Percentiles rank a stretch among this genome's conserved stretches.
Evolutionary conservation across 2,329 filamentous ascomycete genomes (phyloP).

Genomic region (Anisogramma anomala): DNA sequence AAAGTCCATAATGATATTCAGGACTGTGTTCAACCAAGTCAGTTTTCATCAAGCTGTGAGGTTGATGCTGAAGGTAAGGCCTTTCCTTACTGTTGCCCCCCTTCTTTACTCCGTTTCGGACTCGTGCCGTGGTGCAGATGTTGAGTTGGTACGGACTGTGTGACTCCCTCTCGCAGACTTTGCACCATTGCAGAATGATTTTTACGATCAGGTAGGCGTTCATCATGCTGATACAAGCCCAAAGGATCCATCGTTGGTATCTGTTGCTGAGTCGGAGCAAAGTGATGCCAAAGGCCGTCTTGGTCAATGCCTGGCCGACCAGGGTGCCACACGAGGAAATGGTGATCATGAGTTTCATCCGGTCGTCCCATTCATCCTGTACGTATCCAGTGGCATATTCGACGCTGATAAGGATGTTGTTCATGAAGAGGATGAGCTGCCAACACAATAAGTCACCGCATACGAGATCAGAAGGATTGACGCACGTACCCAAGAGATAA

Average conservation of each 20-base stretch:
- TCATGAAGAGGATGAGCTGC: conserved; percentile 1
- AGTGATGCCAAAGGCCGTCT: conserved; percentile 5
- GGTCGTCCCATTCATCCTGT: conserved; percentile 8
- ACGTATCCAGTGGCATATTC: conserved; percentile 6
- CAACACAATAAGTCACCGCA: not conserved
- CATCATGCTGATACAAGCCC: conserved; percentile 7
- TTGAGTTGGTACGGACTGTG: conserved; percentile 2
- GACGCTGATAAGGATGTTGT: conserved; percentile 3
- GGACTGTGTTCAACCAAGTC: conserved; percentile 1
- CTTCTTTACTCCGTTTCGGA: conserved; percentile 1
- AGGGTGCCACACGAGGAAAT: conserved; percentile 4
- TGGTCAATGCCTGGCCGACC: conserved; percentile 3
- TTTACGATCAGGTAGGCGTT: conserved; percentile 5
- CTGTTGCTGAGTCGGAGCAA: conserved; percentile 5
- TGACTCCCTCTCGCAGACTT: conserved; percentile 1
- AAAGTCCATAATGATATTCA: conserved; percentile 7
- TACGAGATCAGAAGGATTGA: too few species aligned
- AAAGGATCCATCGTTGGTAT: not conserved
- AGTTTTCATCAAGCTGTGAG: not conserved
- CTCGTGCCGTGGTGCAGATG: not conserved
- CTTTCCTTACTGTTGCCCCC: conserved; percentile 4
- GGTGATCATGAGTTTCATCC: conserved; percentile 4
- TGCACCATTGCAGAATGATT: conserved; percentile 5
- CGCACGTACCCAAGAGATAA: conserved; percentile 6
- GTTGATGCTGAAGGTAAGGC: not conserved